phyloP scores from a whole-genome alignment of 2,329 filamentous ascomycete species.

The Colletotrichum sp. region DNA sequence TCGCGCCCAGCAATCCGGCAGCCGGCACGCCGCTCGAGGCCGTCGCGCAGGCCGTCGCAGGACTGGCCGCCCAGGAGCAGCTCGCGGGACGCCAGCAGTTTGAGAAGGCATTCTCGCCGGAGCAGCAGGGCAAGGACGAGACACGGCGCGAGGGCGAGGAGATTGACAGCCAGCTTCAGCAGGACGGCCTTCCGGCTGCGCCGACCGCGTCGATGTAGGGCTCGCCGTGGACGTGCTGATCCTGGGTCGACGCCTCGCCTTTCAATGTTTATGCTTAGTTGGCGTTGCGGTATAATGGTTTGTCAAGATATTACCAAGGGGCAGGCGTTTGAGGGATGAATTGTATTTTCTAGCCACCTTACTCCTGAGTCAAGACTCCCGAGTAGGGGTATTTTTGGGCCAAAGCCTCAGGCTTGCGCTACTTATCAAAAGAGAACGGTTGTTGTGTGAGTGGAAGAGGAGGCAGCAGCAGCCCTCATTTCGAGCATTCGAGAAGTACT shows the following conservation, averaged over 20 bases:
- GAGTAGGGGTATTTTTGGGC: neutral
- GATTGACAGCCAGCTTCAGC: slow-evolving; percentile 58
- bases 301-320: slow-evolving; percentile 21
- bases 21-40: slow-evolving; percentile 49
- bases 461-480: neutral
- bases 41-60: slow-evolving; percentile 55
- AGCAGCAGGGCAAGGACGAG: slow-evolving; percentile 43
- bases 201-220: slow-evolving; percentile 33
- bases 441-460: neutral
- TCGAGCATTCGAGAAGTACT: neutral
- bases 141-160: slow-evolving; percentile 53
- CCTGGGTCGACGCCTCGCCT: slow-evolving; percentile 3
- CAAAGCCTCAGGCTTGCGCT: neutral
- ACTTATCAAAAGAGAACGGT: slow-evolving; percentile 9
- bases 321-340: slow-evolving; percentile 17
- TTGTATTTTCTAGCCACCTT: neutral
- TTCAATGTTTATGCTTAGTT: slow-evolving; percentile 3
- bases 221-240: neutral
- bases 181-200: slow-evolving; percentile 38
- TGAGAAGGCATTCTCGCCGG: slow-evolving; percentile 41
- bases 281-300: slow-evolving; percentile 21
- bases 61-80: slow-evolving; percentile 47
- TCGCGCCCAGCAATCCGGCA: slow-evolving; percentile 21
- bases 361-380: neutral
- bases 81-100: slow-evolving; percentile 41